Evolutionary conservation across 176 grass and related monocot species (phyloP).

Genomic region (Cenchrus americanus): DNA sequence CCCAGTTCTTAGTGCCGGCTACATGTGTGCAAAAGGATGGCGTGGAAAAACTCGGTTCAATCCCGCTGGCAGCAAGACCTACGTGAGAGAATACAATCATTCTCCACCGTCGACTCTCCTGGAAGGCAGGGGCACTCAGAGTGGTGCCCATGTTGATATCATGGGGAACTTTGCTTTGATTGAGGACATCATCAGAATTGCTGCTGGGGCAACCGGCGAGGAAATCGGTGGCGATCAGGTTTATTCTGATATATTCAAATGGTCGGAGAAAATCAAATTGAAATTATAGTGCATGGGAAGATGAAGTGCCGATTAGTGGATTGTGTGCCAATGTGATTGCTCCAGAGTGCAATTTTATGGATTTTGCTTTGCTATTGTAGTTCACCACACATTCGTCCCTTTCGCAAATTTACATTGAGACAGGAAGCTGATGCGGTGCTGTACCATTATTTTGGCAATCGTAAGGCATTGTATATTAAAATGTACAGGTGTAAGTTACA

Average conservation of each 20-base stretch:
- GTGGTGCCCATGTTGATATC: conserved; percentile 95
- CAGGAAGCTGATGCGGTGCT: conserved; percentile 6
- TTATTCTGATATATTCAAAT: conserved; percentile 91
- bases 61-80: conserved; percentile 83
- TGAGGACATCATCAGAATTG: conserved; percentile 93
- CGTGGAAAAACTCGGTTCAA: conserved; percentile 95
- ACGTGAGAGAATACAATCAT: conserved; percentile 80
- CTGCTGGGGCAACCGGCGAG: conserved; percentile 80
- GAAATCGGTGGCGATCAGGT: conserved; percentile 85
- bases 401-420: neutral
- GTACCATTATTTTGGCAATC: conserved; percentile 16
- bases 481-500: conserved; percentile 38
- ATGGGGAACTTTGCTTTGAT: conserved; percentile 98
- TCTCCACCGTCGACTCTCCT: conserved; percentile 83
- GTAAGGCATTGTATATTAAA: conserved; percentile 46
- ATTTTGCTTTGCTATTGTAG: conserved; percentile 44
- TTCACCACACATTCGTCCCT: neutral
- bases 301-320: neutral
- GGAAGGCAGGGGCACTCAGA: conserved; percentile 94
- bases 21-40: conserved; percentile 96
- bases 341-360: conserved; percentile 18
- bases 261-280: conserved; percentile 87
- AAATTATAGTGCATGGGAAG: conserved; percentile 48
- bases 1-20: conserved; percentile 88
- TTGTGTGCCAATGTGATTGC: conserved; percentile 1